Evolutionary conservation across 345 rosid species (phyloP).

Genomic region (Eucalyptus pauciflora): DNA sequence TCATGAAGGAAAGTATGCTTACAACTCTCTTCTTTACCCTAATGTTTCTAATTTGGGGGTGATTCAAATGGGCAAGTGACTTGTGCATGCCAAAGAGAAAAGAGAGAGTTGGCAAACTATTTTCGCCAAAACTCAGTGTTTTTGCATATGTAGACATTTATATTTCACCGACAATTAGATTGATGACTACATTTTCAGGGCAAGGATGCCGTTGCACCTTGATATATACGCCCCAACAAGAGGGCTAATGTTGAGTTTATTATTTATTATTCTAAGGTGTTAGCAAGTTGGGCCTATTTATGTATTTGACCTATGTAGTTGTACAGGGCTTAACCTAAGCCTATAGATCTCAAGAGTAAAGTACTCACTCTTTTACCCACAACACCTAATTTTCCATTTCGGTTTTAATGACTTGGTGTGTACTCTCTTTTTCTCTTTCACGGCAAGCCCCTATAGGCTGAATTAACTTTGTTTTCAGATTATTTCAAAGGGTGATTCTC

Average conservation of each 20-base stretch:
- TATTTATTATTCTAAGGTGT: neutral
- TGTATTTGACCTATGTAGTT: neutral
- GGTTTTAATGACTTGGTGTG: no score
- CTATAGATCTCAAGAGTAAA: no score
- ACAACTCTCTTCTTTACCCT: neutral
- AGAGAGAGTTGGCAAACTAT: neutral
- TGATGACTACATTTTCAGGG: neutral
- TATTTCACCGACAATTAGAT: neutral
- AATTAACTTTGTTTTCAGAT: no score
- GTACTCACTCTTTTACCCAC: neutral
- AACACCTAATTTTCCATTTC: no score
- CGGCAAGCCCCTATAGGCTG: no score
- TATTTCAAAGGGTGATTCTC: neutral
- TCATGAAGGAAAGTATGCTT: no score
- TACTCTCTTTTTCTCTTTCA: no score
- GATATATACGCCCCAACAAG: neutral
- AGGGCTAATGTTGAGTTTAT: no score
- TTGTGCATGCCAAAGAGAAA: neutral
- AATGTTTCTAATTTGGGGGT: neutral
- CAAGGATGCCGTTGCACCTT: neutral
- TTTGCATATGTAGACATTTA: neutral
- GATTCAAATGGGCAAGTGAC: neutral
- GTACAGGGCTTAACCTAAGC: neutral
- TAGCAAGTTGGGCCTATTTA: neutral
- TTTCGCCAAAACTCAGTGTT: neutral